Evolutionary conservation across 805 yeast genomes (phyloP).

Genomic region (Novakomyces olei): DNA sequence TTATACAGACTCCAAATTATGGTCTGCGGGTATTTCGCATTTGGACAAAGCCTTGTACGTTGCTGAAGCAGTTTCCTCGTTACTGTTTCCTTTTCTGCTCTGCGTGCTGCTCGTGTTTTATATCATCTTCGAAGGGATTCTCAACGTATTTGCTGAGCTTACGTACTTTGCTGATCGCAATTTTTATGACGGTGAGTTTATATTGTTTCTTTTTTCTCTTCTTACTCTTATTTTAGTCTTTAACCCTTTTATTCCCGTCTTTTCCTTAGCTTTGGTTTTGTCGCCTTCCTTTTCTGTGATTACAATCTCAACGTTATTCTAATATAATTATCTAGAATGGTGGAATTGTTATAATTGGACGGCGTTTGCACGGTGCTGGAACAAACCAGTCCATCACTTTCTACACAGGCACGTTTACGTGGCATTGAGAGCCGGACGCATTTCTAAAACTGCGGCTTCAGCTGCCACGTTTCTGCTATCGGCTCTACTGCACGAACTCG

Average conservation of each 20-base stretch:
- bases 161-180: slow-evolving; percentile 5
- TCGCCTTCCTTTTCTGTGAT: too few species aligned
- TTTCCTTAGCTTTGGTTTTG: too few species aligned
- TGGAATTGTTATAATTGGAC: slow-evolving; percentile 5
- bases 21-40: not conserved
- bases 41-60: not conserved
- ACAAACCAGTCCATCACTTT: slow-evolving; percentile 5
- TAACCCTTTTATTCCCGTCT: too few species aligned
- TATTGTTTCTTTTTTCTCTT: not conserved
- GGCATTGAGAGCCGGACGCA: not conserved
- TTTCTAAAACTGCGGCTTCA: slow-evolving; percentile 3
- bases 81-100: slow-evolving; percentile 2
- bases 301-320: too few species aligned
- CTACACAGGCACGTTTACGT: slow-evolving; percentile 5
- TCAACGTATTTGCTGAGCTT: slow-evolving; percentile 4
- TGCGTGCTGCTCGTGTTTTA: slow-evolving; percentile 4
- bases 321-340: slow-evolving; percentile 4
- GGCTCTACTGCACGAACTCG: slow-evolving; percentile 4
- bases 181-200: slow-evolving; percentile 4
- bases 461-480: slow-evolving; percentile 4
- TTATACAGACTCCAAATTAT: not conserved
- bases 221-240: too few species aligned
- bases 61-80: not conserved
- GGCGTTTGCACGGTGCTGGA: slow-evolving; percentile 5
- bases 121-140: slow-evolving; percentile 5